phyloP scores from a whole-genome alignment of 2,329 filamentous ascomycete genomes.

The Periconia sp. region DNA sequence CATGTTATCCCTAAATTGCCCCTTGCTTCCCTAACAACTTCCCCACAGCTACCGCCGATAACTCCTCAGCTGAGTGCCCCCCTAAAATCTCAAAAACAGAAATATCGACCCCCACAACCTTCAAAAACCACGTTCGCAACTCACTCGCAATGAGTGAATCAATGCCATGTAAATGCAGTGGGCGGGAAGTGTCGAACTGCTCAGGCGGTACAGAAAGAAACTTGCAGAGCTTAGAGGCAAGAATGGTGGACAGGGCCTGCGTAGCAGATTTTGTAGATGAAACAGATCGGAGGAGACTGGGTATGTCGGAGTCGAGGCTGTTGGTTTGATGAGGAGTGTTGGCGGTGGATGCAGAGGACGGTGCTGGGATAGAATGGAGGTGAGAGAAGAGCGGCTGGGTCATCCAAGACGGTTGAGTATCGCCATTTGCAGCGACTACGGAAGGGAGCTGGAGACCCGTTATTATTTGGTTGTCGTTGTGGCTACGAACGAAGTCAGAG shows the following conservation, averaged over 20 bases:
- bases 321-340: constrained; percentile 3
- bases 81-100: background rate
- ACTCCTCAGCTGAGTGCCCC: too few relatives aligned
- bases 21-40: too few relatives aligned
- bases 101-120: constrained; percentile 13
- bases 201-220: constrained; percentile 16
- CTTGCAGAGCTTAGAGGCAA: constrained; percentile 11
- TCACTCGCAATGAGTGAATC: constrained; percentile 30
- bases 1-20: too few relatives aligned
- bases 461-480: constrained; percentile 11
- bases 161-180: constrained; percentile 26
- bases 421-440: background rate
- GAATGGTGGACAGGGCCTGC: constrained; percentile 10
- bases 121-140: constrained; percentile 23
- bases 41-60: too few relatives aligned
- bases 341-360: constrained; percentile 11
- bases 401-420: background rate
- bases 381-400: background rate
- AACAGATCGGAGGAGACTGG: constrained; percentile 9
- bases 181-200: constrained; percentile 22
- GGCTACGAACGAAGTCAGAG: constrained; percentile 12
- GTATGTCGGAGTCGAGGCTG: too few relatives aligned
- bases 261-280: constrained; percentile 9
- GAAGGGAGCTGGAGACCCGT: background rate
- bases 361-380: constrained; percentile 14